These are phyloP conservation scores for Aspergillus sergii DNA, from an alignment of 2,329 filamentous ascomycete genomes.

Conservation along the genomic window DNA sequence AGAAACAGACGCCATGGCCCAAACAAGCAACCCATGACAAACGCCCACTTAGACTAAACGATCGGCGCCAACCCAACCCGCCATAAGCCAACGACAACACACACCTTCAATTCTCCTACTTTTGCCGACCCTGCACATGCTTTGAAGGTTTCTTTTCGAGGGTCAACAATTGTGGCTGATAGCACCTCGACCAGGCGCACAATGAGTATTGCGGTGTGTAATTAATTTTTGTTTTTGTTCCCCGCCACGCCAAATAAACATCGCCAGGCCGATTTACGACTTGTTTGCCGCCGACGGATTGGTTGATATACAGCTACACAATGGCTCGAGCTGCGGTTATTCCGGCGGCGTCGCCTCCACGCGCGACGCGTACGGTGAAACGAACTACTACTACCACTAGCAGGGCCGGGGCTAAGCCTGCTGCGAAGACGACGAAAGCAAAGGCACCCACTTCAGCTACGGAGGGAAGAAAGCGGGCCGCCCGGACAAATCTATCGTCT, in stretches of 20 bases:
- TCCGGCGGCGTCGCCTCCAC: constrained; percentile 24
- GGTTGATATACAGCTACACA: background rate
- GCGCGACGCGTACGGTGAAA: constrained; percentile 23
- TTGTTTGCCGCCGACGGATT: background rate
- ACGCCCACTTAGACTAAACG: constrained; percentile 1
- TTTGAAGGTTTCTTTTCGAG: background rate
- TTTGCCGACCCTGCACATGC: constrained; percentile 2
- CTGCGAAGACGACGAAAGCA: constrained; percentile 15
- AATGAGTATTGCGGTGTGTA: constrained; percentile 12
- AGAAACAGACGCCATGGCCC: constrained; percentile 9
- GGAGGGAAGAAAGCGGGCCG: constrained; percentile 15
- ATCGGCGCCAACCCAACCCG: background rate
- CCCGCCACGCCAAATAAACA: constrained; percentile 5
- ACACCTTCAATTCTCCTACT: constrained; percentile 1
- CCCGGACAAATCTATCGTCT: constrained; percentile 11
- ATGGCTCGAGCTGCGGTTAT: constrained; percentile 33
- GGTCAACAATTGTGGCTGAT: background rate
- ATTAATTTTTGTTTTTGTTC: background rate
- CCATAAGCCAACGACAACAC: constrained; percentile 10
- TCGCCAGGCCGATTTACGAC: background rate
- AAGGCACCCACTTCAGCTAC: constrained; percentile 16
- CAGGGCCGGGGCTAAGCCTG: constrained; percentile 13
- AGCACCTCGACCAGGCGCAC: constrained; percentile 1
- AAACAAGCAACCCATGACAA: constrained; percentile 16
- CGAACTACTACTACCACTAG: constrained; percentile 11